Conservation (phyloP, 768 basidiomycete genomes). For the Multifurca ochricompacta region DNA sequence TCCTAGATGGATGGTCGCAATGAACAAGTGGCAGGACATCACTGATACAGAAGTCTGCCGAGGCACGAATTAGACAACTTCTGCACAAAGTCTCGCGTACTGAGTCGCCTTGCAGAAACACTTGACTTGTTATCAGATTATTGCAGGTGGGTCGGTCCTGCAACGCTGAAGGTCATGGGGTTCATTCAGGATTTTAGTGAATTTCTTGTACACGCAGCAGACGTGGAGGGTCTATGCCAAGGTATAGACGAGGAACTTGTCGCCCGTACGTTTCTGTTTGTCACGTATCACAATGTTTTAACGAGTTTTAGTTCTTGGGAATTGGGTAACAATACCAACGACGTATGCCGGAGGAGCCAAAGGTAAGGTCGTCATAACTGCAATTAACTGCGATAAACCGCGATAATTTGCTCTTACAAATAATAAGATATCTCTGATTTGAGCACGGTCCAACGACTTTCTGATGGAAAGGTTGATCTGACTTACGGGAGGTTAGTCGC, state of each 20-base stretch:
- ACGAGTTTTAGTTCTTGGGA: conserved; percentile 59
- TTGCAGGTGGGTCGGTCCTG: conserved; percentile 51
- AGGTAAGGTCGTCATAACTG: conserved; percentile 38
- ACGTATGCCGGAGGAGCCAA: conserved; percentile 97
- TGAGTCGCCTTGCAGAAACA: conserved; percentile 45
- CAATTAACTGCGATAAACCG: no score
- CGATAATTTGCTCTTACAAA: background rate
- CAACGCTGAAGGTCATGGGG: conserved; percentile 3
- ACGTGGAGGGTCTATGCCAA: conserved; percentile 94
- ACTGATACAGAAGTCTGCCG: conserved; percentile 89
- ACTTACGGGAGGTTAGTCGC: conserved; percentile 68
- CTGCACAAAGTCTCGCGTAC: background rate
- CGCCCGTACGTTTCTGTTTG: conserved; percentile 36
- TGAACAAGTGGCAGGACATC: conserved; percentile 98
- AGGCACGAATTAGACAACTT: conserved; percentile 39
- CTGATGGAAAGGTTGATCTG: conserved; percentile 75
- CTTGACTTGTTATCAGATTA: conserved; percentile 68
- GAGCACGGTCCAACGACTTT: conserved; percentile 69
- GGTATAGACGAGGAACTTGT: conserved; percentile 93
- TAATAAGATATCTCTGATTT: conserved; percentile 70
- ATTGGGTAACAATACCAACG: conserved; percentile 87
- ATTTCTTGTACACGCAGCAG: conserved; percentile 95
- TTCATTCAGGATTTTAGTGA: conserved; percentile 46
- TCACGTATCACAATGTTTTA: conserved; percentile 15
- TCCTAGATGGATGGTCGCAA: conserved; percentile 85